Evolutionary conservation across 2,329 filamentous ascomycete species (phyloP).

Genomic region (Proliferodiscus dingleyae): DNA sequence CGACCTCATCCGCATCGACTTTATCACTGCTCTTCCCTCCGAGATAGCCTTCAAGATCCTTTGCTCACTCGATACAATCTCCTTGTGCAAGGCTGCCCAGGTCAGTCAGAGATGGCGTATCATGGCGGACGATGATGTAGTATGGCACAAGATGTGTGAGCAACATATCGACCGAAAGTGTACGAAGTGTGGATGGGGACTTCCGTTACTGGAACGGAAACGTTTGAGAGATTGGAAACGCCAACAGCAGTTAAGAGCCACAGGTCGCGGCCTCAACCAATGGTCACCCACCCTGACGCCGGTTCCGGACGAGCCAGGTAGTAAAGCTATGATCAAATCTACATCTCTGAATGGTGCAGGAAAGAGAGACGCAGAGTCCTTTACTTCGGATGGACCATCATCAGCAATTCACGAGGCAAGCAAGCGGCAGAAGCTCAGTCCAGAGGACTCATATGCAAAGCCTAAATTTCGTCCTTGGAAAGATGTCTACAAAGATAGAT

Average conservation of each 20-base stretch:
- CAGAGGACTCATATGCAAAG: constrained; percentile 29
- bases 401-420: constrained; percentile 9
- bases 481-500: constrained; percentile 91
- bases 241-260: constrained; percentile 69
- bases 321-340: constrained; percentile 4
- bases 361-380: constrained; percentile 24
- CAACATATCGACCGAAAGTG: constrained; percentile 94
- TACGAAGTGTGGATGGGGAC: constrained; percentile 90
- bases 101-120: constrained; percentile 85
- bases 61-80: constrained; percentile 87
- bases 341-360: constrained; percentile 12
- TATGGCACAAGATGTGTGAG: constrained; percentile 98
- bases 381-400: constrained; percentile 12
- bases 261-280: constrained; percentile 51
- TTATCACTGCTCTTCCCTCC: constrained; percentile 78
- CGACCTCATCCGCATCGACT: constrained; percentile 96
- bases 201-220: constrained; percentile 86
- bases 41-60: constrained; percentile 94
- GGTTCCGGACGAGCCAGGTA: constrained; percentile 33
- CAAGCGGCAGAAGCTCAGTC: constrained; percentile 24
- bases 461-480: constrained; percentile 76
- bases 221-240: constrained; percentile 72
- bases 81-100: constrained; percentile 91
- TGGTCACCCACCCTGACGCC: constrained; percentile 48
- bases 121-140: constrained; percentile 92